Percentiles rank a stretch among this genome's conserved stretches.
Conservation (phyloP, 2,329 filamentous ascomycete species). For the Fragosphaeria purpurea region DNA sequence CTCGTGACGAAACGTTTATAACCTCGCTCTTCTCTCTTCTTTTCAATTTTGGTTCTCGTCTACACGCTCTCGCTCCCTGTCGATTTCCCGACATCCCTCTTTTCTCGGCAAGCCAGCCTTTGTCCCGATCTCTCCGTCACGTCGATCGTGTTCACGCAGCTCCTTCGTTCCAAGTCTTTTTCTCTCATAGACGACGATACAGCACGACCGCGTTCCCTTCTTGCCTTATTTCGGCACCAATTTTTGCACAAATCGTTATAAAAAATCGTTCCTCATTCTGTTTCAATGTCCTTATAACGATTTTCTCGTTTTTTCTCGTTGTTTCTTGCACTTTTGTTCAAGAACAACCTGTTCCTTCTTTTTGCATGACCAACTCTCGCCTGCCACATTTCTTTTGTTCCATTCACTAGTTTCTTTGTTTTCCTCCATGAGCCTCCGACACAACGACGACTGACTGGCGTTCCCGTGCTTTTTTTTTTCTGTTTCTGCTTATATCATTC, state of each 20-base stretch:
- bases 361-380: constrained; percentile 14
- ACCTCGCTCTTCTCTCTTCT: no score
- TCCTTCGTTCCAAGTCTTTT: not conserved
- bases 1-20: no score
- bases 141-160: no score
- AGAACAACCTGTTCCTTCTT: constrained; percentile 14
- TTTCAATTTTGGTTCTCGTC: no score
- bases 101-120: no score
- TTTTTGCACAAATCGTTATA: constrained; percentile 1
- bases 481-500: not conserved
- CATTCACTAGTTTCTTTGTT: constrained; percentile 19
- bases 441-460: constrained; percentile 27
- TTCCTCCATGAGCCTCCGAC: constrained; percentile 36
- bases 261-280: constrained; percentile 3
- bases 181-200: no score
- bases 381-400: constrained; percentile 26
- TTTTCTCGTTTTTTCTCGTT: constrained; percentile 2
- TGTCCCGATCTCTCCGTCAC: no score
- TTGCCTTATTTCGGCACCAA: no score
- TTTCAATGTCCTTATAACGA: constrained; percentile 6
- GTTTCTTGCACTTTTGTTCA: constrained; percentile 13
- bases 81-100: no score
- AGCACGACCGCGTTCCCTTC: no score
- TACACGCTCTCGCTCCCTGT: no score
- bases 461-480: constrained; percentile 21